Evolutionary conservation across 2,329 filamentous ascomycete species (phyloP).

Genomic region (Microcyclosporella mali): DNA sequence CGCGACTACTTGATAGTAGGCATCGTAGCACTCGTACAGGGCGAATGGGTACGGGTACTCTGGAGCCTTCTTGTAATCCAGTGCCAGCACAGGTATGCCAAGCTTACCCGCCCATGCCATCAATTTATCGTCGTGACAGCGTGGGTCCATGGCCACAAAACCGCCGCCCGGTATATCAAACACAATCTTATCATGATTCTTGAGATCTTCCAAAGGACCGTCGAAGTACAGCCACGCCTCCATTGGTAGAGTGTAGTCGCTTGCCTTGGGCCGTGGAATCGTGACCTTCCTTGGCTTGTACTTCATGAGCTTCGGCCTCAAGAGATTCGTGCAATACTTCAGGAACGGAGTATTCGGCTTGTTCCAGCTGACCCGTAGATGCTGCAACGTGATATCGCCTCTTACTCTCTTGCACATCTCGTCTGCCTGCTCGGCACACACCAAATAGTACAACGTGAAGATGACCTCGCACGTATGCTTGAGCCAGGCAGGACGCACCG

Average conservation of each 20-base stretch:
- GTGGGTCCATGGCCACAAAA: constrained; percentile 94
- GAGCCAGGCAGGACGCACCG: constrained; percentile 71
- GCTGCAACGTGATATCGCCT: constrained; percentile 79
- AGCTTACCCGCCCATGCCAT: constrained; percentile 87
- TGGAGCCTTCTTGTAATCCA: constrained; percentile 85
- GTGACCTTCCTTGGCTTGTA: constrained; percentile 77
- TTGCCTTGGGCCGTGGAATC: constrained; percentile 72
- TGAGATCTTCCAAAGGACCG: constrained; percentile 70
- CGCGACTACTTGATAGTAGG: constrained; percentile 67
- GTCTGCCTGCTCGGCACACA: constrained; percentile 88
- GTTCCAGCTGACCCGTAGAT: constrained; percentile 89
- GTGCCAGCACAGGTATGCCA: constrained; percentile 78
- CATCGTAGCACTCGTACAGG: constrained; percentile 81
- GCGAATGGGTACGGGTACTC: constrained; percentile 82
- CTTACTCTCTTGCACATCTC: constrained; percentile 93
- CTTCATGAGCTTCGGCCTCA: constrained; percentile 71
- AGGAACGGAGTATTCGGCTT: constrained; percentile 88
- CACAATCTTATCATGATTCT: constrained; percentile 69
- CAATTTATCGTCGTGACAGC: constrained; percentile 88
- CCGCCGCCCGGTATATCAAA: constrained; percentile 90
- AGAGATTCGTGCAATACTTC: constrained; percentile 60
- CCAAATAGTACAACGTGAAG: constrained; percentile 84
- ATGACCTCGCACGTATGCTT: constrained; percentile 75
- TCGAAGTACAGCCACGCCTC: constrained; percentile 92
- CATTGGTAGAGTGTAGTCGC: constrained; percentile 76